Percentiles rank a stretch among this genome's conserved stretches.
Conservation (phyloP, 169 alveolate genomes). For the Eimeria sp. region DNA sequence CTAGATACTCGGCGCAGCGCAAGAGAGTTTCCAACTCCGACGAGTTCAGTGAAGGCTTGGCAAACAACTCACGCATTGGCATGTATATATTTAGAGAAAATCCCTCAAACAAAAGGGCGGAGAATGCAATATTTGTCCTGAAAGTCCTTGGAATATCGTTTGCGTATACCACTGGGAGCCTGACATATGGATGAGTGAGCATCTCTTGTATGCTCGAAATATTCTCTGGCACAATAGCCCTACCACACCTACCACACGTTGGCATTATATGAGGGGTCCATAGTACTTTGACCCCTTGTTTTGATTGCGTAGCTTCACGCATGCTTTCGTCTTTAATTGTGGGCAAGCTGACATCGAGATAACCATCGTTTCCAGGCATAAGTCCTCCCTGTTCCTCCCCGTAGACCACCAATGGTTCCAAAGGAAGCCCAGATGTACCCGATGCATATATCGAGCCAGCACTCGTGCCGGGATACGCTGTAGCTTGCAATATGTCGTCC, state of each 20-base stretch:
- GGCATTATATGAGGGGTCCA: neutral
- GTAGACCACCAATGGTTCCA: neutral
- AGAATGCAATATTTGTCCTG: neutral
- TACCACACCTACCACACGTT: neutral
- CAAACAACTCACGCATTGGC: neutral
- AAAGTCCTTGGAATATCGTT: neutral
- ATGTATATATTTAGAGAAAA: neutral
- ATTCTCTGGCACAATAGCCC: neutral
- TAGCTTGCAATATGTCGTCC: neutral
- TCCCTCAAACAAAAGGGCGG: neutral
- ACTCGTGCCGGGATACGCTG: neutral
- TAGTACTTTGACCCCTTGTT: neutral
- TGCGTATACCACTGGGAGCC: neutral
- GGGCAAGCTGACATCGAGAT: neutral
- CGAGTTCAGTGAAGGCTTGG: neutral
- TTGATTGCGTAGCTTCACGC: neutral
- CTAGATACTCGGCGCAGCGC: neutral
- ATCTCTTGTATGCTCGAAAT: neutral
- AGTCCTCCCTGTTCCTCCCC: neutral
- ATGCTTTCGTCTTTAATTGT: neutral
- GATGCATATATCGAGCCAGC: neutral
- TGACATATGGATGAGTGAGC: neutral
- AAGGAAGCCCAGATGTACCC: neutral
- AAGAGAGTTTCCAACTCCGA: neutral
- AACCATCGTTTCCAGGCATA: neutral